Evolutionary conservation across 192 early-diverging fungal species (phyloP).

Genomic region (Funneliformis mosseae): DNA sequence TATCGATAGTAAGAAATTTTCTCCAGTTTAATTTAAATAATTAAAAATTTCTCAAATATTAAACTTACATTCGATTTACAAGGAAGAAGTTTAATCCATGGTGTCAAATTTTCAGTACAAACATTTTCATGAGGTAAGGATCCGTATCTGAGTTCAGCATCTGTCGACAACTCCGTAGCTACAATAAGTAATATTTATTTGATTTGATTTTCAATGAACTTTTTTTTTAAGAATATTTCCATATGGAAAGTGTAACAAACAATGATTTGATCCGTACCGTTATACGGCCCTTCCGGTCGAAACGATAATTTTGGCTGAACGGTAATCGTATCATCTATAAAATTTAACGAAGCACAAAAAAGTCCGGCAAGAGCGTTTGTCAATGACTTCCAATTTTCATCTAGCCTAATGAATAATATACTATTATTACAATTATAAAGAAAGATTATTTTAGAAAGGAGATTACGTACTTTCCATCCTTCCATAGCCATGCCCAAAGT

Average conservation of each 20-base stretch:
- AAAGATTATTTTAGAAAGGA: not conserved
- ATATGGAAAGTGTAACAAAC: not conserved
- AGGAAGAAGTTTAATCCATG: slow-evolving; percentile 94
- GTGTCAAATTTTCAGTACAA: slow-evolving; percentile 98
- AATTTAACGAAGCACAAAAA: slow-evolving; percentile 96
- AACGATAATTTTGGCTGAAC: slow-evolving; percentile 60
- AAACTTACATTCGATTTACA: slow-evolving; percentile 69
- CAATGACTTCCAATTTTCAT: slow-evolving; percentile 82
- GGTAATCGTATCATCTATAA: slow-evolving; percentile 81
- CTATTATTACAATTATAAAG: not conserved
- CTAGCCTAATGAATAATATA: slow-evolving; percentile 46
- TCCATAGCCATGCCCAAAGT: slow-evolving; percentile 59
- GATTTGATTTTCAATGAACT: not conserved
- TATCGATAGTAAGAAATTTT: not conserved
- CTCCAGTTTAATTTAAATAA: not conserved
- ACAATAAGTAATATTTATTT: not conserved
- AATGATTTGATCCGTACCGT: slow-evolving; percentile 34
- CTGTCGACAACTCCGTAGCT: slow-evolving; percentile 21
- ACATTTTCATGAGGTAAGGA: slow-evolving; percentile 89
- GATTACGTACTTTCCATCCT: slow-evolving; percentile 48
- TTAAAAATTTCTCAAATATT: not conserved
- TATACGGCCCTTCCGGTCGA: slow-evolving; percentile 47
- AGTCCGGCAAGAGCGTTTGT: slow-evolving; percentile 91
- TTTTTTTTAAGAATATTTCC: not conserved
- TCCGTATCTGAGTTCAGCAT: slow-evolving; percentile 66